phyloP scores from a whole-genome alignment of 108 stramenopile genomes.

The Nitzschia sp. region DNA sequence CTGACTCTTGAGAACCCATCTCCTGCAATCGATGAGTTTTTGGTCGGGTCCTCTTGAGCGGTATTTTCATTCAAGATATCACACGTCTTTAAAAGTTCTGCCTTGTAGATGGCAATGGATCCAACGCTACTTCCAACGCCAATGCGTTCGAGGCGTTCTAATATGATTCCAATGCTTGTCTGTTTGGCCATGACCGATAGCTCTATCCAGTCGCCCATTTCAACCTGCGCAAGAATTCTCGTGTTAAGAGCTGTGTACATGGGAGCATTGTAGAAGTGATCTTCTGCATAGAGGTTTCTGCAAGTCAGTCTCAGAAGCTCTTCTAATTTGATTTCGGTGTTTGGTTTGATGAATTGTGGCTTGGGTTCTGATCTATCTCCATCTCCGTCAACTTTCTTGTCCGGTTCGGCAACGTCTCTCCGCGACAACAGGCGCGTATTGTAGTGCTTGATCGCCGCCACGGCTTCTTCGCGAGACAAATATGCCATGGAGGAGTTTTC shows the following conservation, averaged over 20 bases:
- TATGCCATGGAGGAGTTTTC: not conserved
- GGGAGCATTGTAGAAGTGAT: conserved; percentile 31
- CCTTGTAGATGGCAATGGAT: conserved; percentile 37
- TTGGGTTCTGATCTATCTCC: no score
- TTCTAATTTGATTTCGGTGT: conserved; percentile 36
- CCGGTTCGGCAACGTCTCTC: not conserved
- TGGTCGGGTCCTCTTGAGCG: not conserved
- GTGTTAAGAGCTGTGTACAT: conserved; percentile 9
- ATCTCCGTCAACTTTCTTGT: no score
- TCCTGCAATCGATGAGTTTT: not conserved
- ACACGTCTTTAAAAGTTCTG: conserved; percentile 32
- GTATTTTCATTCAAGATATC: conserved; percentile 10
- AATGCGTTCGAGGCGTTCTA: conserved; percentile 49
- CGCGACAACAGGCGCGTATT: not conserved
- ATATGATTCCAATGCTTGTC: conserved; percentile 22
- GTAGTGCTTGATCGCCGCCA: conserved; percentile 18
- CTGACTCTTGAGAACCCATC: no score
- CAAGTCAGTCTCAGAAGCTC: conserved; percentile 28
- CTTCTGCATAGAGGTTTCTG: conserved; percentile 20
- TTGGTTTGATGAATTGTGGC: no score
- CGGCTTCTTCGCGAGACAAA: conserved; percentile 14
- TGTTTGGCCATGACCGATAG: conserved; percentile 27
- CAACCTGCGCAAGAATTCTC: not conserved
- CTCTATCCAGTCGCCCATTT: conserved; percentile 16
- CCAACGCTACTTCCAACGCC: conserved; percentile 50